Base-by-base conservation (phyloP, 805 yeast genomes). In the Lipomyces yamanashiensis region DNA sequence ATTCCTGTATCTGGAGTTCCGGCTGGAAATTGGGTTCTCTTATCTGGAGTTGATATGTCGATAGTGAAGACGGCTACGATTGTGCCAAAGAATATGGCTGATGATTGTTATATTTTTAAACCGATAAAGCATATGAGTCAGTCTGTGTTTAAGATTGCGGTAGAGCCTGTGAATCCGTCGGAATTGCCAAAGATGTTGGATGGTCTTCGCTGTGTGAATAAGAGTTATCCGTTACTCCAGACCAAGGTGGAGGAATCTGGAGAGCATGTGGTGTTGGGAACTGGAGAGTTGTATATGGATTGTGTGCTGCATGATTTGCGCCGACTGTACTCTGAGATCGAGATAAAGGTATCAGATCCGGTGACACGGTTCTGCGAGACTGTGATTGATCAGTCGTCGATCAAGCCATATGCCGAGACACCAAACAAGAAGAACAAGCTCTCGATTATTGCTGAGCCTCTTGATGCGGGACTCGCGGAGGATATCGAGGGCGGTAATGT, bases 271-370 rank as follows among this genome's bases (percentile, higher is more conserved):
- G 74, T 95, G 0, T 71, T 86, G 34, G 97, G 95, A 0, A 84
- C 90, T 9, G 99, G 99, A 7, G 98, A 95, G 72, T 71, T 93
- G 17, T 90, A 90, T 72, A 74, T 95, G 75, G 98, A 95, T 74
- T 89, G 95, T 69, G 77, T 89, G 28, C 75, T 95, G 45, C 89
- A 87, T 73, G 97, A 91, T 71, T 75, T 95, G 50, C 79, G 98
- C 67, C 74, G 78, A 34, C 77, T 84, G 39, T 88, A 84, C 70
- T 82, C 88, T 0, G 84, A 83, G 23, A 80, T 92, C 45, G 88
- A 87, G 57, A 84, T 95, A 59, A 89, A 87, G 72, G 88, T 91
- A 1, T 89, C 97, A 54, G 95, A 88, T 71, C 97, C 98, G 2
- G 82, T 87, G 74, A 85, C 91, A 0, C 82, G 82, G 63, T 91